These are phyloP conservation scores for Xylaria sp. DNA, from an alignment of 2,329 filamentous ascomycete species.

Conservation along the genomic window DNA sequence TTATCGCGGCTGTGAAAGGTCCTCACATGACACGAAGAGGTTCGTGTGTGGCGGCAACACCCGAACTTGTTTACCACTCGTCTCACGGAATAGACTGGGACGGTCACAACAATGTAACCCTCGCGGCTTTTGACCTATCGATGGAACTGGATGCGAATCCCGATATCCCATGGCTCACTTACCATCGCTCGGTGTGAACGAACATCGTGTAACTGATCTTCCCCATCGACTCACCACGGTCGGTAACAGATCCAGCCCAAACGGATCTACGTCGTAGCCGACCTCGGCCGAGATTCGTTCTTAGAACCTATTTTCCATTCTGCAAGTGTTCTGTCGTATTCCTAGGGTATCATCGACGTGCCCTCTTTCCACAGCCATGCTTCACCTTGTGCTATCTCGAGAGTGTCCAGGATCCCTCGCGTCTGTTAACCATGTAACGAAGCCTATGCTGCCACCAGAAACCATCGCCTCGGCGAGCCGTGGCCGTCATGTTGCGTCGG, in stretches of 20 bases:
- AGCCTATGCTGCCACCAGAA: slow-evolving; percentile 1
- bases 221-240: not conserved
- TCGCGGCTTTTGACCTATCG: not conserved
- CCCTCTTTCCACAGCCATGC: not conserved
- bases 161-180: not conserved
- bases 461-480: slow-evolving; percentile 4
- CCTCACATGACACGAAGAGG: slow-evolving; percentile 14
- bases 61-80: slow-evolving; percentile 10
- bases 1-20: slow-evolving; percentile 23
- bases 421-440: not conserved
- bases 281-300: not conserved
- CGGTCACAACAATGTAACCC: slow-evolving; percentile 1
- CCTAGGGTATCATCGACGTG: not conserved
- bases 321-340: not conserved
- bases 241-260: slow-evolving; percentile 4
- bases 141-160: not conserved
- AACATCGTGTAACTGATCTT: not conserved
- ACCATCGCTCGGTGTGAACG: slow-evolving; percentile 13
- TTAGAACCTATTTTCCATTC: not conserved
- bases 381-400: not conserved
- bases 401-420: not conserved
- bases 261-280: not conserved
- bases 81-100: slow-evolving; percentile 1
- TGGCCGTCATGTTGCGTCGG: slow-evolving; percentile 1
- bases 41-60: slow-evolving; percentile 8